Base-by-base conservation (phyloP, 805 yeast species). In the Debaryomyces castellii region DNA sequence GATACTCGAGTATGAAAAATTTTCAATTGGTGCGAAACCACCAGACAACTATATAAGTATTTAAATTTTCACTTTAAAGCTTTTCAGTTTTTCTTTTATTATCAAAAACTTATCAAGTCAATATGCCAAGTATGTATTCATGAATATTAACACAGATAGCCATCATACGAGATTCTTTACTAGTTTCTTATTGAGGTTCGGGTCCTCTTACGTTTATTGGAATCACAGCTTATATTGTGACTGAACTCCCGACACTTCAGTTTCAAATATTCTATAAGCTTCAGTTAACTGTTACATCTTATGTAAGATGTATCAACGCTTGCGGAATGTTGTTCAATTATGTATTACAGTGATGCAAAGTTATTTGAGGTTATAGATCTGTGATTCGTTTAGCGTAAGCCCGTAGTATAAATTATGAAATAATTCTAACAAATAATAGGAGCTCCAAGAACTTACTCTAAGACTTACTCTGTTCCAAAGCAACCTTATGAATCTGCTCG, bases 401-500 rank as follows among this genome's bases (percentile, higher is more conserved):
- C 32, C 45, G 33, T 14, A 30, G 24, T 21, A 14, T 6, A 6
- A 22, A 22, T 25, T 32, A 17, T 20, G 40, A 25, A 33, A 32
- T 18, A 22, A 18, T 58, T 47, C 68, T 63, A 66, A 64, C 45
- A 48, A 14, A 22, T 43, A 39, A 37, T 59, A 88, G 96, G 96
- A 82, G 96, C 97, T 67, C 98, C 99, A 82, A 88, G 96, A 83
- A 89, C 96, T 73, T 87, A 92, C 87, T 92, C 99, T 67, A 94
- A 94, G 90, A 94, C 99, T 71, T 94, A 89, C 89, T 80, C 97
- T 72, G 96, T 92, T 74, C 99, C 99, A 82, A 90, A 89, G 86
- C 89, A 96, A 78, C 97, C 98, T 60, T 94, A 87, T 84, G 99
- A 94, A 82, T 88, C 95, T 63, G 95, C 97, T 77, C 96, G 99